phyloP scores from a whole-genome alignment of 768 basidiomycete genomes.

The Rhodotorula diobovata region DNA sequence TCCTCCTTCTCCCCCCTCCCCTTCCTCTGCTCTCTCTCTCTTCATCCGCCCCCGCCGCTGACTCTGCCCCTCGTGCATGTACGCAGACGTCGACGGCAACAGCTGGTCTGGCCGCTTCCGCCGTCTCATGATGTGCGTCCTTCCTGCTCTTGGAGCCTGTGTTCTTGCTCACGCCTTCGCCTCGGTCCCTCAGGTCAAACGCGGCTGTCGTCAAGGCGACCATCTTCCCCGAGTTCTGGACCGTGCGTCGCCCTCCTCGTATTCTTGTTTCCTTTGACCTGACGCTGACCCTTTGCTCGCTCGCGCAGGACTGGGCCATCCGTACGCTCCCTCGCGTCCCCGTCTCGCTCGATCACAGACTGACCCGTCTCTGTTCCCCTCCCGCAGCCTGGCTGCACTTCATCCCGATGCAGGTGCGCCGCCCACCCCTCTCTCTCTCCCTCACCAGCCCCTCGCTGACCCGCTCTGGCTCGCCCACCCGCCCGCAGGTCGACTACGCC shows the following conservation, averaged over 20 bases:
- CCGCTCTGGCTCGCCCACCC: no score
- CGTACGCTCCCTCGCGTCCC: constrained; percentile 2
- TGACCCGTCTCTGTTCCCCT: not conserved
- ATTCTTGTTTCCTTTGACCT: not conserved
- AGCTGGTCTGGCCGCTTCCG: constrained; percentile 41
- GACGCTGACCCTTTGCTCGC: not conserved
- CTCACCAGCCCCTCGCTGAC: not conserved
- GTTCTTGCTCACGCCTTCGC: not conserved
- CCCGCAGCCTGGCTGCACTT: constrained; percentile 41
- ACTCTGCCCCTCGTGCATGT: not conserved
- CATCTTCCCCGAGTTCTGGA: constrained; percentile 42
- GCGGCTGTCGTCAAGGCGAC: constrained; percentile 41
- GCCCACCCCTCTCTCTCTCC: not conserved
- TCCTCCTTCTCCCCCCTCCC: not conserved
- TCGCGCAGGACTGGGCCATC: constrained; percentile 37
- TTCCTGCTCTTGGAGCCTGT: no score
- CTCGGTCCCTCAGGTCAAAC: constrained; percentile 19
- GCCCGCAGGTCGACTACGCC: constrained; percentile 31
- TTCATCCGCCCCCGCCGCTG: not conserved
- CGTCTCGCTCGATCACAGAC: no score
- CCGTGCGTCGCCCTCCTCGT: constrained; percentile 11
- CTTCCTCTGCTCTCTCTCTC: no score
- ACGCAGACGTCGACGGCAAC: constrained; percentile 39
- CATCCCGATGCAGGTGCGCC: constrained; percentile 41
- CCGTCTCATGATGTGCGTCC: constrained; percentile 37